phyloP scores from a whole-genome alignment of 2,329 filamentous ascomycete species.

The Didymella segeticola region DNA sequence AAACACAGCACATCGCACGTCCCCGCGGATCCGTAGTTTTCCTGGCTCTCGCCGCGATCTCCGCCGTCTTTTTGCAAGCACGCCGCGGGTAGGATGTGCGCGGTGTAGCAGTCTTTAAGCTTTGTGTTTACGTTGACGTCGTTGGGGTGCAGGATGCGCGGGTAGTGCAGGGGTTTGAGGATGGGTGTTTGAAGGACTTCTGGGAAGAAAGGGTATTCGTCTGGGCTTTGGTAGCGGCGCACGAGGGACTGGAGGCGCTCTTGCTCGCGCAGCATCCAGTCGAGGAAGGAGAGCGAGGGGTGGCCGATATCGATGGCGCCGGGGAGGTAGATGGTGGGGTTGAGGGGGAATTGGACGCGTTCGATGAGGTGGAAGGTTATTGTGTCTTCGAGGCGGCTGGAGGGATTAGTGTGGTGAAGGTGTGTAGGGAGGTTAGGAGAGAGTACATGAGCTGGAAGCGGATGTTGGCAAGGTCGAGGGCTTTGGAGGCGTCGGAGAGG shows the following conservation, averaged over 20 bases:
- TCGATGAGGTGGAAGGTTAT: constrained; percentile 98
- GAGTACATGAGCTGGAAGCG: constrained; percentile 88
- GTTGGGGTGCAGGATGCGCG: constrained; percentile 85
- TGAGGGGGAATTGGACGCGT: constrained; percentile 95
- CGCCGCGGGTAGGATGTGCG: constrained; percentile 80
- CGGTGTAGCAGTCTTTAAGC: constrained; percentile 85
- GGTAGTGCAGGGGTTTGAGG: constrained; percentile 87
- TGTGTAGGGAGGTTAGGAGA: not conserved
- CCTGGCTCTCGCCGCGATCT: constrained; percentile 83
- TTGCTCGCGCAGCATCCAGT: constrained; percentile 91
- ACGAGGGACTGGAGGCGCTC: constrained; percentile 91
- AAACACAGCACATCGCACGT: constrained; percentile 90
- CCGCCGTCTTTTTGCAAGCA: constrained; percentile 78
- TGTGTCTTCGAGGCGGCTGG: constrained; percentile 92
- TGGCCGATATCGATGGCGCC: constrained; percentile 81
- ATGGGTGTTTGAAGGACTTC: constrained; percentile 79
- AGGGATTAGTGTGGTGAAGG: constrained; percentile 13
- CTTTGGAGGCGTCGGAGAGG: constrained; percentile 81
- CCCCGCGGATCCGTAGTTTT: constrained; percentile 94
- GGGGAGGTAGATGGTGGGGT: constrained; percentile 82
- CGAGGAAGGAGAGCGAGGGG: constrained; percentile 79
- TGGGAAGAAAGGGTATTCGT: constrained; percentile 98
- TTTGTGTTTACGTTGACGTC: constrained; percentile 87
- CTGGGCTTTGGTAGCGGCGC: constrained; percentile 91
- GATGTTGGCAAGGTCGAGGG: constrained; percentile 88